A percentile compares a stretch with the other conserved stretches of the same genome.
These are phyloP conservation scores for Trichophyton equinum DNA, from an alignment of 2,329 filamentous ascomycete genomes.

Conservation along the genomic window DNA sequence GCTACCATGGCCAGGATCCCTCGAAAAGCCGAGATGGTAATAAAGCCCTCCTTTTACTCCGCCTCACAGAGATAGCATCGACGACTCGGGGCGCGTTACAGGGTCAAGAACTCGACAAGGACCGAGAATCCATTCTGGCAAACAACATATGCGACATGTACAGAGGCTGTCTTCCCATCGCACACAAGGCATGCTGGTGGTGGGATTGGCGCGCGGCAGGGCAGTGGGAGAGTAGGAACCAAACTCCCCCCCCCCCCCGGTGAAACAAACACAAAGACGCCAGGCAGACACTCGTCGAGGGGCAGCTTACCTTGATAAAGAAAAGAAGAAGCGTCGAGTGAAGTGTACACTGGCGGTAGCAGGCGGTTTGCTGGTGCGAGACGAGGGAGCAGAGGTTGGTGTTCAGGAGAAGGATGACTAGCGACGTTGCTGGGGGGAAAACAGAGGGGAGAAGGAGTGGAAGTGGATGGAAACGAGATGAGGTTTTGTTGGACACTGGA, in stretches of 20 bases:
- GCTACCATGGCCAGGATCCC: background rate
- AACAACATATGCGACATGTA: background rate
- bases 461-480: conserved; percentile 11
- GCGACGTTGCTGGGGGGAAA: conserved; percentile 2
- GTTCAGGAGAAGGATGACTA: conserved; percentile 5
- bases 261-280: background rate
- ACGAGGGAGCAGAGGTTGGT: background rate
- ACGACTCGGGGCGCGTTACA: background rate
- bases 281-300: background rate
- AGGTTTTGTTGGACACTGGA: conserved; percentile 12
- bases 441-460: conserved; percentile 6
- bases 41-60: background rate
- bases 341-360: conserved; percentile 7
- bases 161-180: background rate
- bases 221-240: background rate
- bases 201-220: conserved; percentile 4
- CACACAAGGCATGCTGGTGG: background rate
- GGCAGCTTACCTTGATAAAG: conserved; percentile 9
- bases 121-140: background rate
- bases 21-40: background rate
- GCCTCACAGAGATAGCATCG: background rate
- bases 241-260: background rate
- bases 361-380: background rate
- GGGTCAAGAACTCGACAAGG: background rate
- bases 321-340: conserved; percentile 11